Conservation (phyloP, 2,329 filamentous ascomycete species). For the Scytalidium sp. region DNA sequence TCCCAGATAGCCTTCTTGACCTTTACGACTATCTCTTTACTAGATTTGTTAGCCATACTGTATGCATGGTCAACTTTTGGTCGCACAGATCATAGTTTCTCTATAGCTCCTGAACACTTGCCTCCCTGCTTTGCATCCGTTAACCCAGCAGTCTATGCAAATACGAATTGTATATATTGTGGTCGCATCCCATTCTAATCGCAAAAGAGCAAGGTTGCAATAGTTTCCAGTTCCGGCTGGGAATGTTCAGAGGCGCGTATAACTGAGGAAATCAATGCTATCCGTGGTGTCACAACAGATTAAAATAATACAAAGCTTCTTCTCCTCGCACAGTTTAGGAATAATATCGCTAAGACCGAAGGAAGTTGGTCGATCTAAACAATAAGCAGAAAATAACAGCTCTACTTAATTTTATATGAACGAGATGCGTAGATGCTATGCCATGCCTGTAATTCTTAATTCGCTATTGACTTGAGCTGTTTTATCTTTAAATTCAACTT, state of each 20-base stretch:
- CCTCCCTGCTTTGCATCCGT: too few species aligned
- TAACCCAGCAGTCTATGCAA: too few species aligned
- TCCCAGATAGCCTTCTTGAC: too few species aligned
- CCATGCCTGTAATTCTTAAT: neutral
- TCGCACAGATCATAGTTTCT: too few species aligned
- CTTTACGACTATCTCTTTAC: too few species aligned
- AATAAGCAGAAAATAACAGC: neutral
- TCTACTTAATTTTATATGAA: neutral
- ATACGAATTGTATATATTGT: too few species aligned
- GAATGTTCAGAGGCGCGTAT: neutral
- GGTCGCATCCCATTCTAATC: too few species aligned
- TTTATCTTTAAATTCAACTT: neutral
- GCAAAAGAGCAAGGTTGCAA: neutral
- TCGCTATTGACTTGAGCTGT: neutral
- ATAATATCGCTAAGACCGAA: neutral
- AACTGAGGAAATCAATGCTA: neutral
- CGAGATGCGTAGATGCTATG: neutral
- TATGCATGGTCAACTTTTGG: too few species aligned
- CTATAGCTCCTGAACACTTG: too few species aligned
- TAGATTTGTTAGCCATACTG: too few species aligned
- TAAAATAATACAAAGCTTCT: neutral
- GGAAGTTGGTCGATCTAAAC: neutral
- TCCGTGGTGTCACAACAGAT: neutral
- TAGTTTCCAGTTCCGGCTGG: neutral
- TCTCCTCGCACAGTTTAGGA: neutral